phyloP scores from a whole-genome alignment of 306 rosid species.

The Casuarina cunninghamiana region DNA sequence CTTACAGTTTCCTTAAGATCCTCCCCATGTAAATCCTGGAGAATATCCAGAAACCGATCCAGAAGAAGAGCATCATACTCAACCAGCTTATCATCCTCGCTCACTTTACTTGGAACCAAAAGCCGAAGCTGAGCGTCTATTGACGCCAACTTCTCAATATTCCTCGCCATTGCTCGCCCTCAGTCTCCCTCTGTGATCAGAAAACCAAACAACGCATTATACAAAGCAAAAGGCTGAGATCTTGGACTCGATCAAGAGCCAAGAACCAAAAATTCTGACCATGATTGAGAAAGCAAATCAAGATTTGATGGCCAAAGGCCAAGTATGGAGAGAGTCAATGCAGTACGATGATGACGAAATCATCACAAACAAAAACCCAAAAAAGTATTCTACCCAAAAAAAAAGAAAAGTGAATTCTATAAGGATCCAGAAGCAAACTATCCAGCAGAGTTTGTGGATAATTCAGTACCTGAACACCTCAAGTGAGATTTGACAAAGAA shows the following conservation, averaged over 20 bases:
- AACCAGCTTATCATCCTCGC: constrained; percentile 91
- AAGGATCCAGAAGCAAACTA: no score
- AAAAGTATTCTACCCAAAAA: no score
- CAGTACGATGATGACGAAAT: neutral
- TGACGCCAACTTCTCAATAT: constrained; percentile 87
- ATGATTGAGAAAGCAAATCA: constrained; percentile 11
- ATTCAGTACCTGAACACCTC: constrained; percentile 49
- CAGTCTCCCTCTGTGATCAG: constrained; percentile 37
- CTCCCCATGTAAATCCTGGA: constrained; percentile 97
- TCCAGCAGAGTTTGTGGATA: no score
- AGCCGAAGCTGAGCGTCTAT: constrained; percentile 94
- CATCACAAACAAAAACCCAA: neutral
- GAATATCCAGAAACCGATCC: constrained; percentile 98
- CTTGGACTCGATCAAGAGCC: constrained; percentile 35
- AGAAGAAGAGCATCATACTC: constrained; percentile 91
- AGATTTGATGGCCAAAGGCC: constrained; percentile 15
- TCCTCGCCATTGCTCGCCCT: constrained; percentile 60
- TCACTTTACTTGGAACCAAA: constrained; percentile 80
- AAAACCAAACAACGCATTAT: constrained; percentile 9
- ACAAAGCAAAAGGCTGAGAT: constrained; percentile 16
- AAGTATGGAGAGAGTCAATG: constrained; percentile 25
- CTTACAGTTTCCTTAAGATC: constrained; percentile 93
- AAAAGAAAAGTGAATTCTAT: no score
- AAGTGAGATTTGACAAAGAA: constrained; percentile 14
- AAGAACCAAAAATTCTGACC: constrained; percentile 26